These are phyloP conservation scores for Austroboletus niveus DNA, from an alignment of 1,284 basidiomycete species.

Conservation along the genomic window DNA sequence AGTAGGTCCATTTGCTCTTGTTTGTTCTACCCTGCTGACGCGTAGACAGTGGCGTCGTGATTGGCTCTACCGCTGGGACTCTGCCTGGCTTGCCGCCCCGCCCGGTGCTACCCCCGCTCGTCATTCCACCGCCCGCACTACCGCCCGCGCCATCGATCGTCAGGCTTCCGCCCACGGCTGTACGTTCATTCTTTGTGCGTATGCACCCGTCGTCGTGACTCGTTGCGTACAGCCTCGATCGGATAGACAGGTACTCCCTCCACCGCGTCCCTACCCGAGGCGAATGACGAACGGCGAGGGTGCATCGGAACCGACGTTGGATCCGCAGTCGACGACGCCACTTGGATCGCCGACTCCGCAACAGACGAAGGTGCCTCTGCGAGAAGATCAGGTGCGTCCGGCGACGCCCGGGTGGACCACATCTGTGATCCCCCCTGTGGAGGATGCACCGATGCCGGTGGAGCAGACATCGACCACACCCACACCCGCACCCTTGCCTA, in stretches of 20 bases:
- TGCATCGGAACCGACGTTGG: not conserved
- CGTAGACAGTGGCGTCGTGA: conserved; percentile 10
- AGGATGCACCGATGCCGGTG: not conserved
- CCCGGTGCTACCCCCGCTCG: not conserved
- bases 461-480: no score
- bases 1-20: conserved; percentile 15
- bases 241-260: conserved; percentile 6
- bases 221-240: conserved; percentile 12
- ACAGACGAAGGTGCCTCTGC: no score
- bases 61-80: conserved; percentile 9
- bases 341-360: no score
- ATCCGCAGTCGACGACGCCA: no score
- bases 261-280: conserved; percentile 8
- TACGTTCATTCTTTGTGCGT: conserved; percentile 1
- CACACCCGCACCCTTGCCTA: no score
- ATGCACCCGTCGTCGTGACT: no score
- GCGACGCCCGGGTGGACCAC: no score
- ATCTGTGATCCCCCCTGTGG: no score
- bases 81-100: not conserved
- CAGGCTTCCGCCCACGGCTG: conserved; percentile 10
- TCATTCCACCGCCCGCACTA: not conserved
- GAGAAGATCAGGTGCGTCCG: no score
- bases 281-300: not conserved
- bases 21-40: conserved; percentile 8
- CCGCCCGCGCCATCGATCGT: not conserved